Evolutionary conservation across 495 filamentous ascomycete genomes (phyloP).

Genomic region (Penicillium fimorum): DNA sequence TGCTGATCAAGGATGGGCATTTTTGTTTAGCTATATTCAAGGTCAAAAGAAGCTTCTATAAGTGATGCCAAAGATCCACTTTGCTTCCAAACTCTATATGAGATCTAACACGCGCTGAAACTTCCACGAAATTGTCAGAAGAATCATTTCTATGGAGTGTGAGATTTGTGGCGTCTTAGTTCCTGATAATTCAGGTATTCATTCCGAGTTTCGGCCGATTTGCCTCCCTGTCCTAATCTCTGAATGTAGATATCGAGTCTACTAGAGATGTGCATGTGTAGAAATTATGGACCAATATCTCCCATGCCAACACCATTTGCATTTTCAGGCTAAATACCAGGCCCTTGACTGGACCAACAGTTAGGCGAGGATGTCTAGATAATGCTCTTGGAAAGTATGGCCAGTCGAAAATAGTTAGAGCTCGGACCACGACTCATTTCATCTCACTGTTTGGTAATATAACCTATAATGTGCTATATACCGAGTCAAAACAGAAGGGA

Average conservation of each 20-base stretch:
- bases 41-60: conserved; percentile 1
- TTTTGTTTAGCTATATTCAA: not conserved
- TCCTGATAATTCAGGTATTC: too few relatives aligned
- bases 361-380: not conserved
- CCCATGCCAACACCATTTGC: not conserved
- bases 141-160: too few relatives aligned
- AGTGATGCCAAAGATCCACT: not conserved
- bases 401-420: not conserved
- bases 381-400: not conserved
- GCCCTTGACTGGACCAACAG: not conserved
- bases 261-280: not conserved
- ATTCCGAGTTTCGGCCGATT: too few relatives aligned
- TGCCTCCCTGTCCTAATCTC: too few relatives aligned
- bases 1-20: conserved; percentile 36
- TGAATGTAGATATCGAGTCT: too few relatives aligned
- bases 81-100: not conserved
- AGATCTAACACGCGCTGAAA: too few relatives aligned
- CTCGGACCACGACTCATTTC: not conserved
- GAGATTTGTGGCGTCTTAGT: too few relatives aligned
- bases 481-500: not conserved
- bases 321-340: not conserved
- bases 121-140: too few relatives aligned
- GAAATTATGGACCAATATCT: not conserved
- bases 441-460: not conserved
- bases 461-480: too few relatives aligned